Percentiles rank a stretch among this genome's conserved stretches.
Conservation (phyloP, 2,329 filamentous ascomycete species). For the Trichoderma oligosporum region DNA sequence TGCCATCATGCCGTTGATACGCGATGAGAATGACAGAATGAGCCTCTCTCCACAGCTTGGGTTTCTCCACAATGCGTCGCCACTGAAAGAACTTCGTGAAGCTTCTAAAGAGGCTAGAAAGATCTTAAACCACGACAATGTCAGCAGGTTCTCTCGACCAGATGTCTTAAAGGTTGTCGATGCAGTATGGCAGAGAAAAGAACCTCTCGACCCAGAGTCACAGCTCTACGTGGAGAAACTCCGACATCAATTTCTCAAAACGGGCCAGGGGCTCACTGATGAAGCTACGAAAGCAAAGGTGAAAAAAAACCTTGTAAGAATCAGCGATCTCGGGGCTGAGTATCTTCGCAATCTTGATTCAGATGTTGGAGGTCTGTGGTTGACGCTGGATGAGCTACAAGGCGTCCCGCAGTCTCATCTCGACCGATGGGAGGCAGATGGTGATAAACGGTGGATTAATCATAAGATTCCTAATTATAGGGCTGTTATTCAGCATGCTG, state of each 20-base stretch:
- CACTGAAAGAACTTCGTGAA: conserved; percentile 60
- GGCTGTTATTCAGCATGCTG: conserved; percentile 11
- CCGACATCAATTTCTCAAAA: neutral
- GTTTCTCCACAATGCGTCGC: conserved; percentile 73
- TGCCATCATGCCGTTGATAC: conserved; percentile 58
- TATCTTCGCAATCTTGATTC: conserved; percentile 64
- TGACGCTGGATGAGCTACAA: conserved; percentile 62
- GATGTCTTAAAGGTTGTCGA: conserved; percentile 64
- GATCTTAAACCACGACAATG: conserved; percentile 66
- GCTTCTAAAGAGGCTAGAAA: conserved; percentile 68
- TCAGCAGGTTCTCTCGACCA: conserved; percentile 70
- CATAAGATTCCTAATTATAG: conserved; percentile 14
- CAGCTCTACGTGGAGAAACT: conserved; percentile 5
- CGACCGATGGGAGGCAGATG: conserved; percentile 31
- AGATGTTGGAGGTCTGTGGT: conserved; percentile 69
- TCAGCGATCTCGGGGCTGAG: conserved; percentile 3
- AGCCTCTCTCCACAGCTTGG: conserved; percentile 60
- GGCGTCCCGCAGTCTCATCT: conserved; percentile 69
- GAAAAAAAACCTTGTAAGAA: neutral
- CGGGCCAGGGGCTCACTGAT: conserved; percentile 6
- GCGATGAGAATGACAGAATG: conserved; percentile 60
- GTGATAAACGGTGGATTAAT: conserved; percentile 14
- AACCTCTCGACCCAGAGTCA: conserved; percentile 5
- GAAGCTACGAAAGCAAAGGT: neutral
- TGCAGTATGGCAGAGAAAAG: conserved; percentile 35